phyloP scores from a whole-genome alignment of 352 stramenopile species.

The Pythium periplocum region DNA sequence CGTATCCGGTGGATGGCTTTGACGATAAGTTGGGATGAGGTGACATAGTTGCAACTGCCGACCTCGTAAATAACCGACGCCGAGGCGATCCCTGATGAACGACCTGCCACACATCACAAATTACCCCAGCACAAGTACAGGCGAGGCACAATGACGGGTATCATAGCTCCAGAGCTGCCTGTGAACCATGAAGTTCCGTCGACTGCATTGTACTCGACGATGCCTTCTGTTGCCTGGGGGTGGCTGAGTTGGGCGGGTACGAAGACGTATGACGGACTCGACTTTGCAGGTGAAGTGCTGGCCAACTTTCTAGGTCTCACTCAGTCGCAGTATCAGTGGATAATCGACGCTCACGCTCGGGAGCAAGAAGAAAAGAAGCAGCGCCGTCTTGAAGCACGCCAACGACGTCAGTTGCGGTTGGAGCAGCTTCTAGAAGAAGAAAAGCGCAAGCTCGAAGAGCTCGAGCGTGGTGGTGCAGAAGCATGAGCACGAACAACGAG shows the following conservation, averaged over 20 bases:
- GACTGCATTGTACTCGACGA: no score
- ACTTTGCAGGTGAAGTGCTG: constrained; percentile 78
- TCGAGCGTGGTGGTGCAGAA: constrained; percentile 27
- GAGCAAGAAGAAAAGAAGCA: constrained; percentile 59
- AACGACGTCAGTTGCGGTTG: constrained; percentile 60
- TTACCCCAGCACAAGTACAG: no score
- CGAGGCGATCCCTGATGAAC: no score
- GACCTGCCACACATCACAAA: no score
- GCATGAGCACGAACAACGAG: not conserved
- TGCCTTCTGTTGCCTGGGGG: constrained; percentile 20
- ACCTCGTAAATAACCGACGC: no score
- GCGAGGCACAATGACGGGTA: no score
- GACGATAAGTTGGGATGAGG: no score
- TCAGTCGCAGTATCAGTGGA: constrained; percentile 83
- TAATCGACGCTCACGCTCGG: constrained; percentile 66
- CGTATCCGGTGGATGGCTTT: no score
- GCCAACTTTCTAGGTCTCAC: constrained; percentile 79
- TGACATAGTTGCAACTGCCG: no score
- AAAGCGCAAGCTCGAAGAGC: constrained; percentile 54
- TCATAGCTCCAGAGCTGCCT: no score
- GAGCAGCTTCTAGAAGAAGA: constrained; percentile 67
- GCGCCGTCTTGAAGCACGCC: constrained; percentile 46
- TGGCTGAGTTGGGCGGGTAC: constrained; percentile 62
- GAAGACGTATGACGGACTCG: constrained; percentile 63
- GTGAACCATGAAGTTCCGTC: no score